These are phyloP conservation scores for Gossypium rotundifolium DNA, from an alignment of 345 rosid species.

Conservation along the genomic window DNA sequence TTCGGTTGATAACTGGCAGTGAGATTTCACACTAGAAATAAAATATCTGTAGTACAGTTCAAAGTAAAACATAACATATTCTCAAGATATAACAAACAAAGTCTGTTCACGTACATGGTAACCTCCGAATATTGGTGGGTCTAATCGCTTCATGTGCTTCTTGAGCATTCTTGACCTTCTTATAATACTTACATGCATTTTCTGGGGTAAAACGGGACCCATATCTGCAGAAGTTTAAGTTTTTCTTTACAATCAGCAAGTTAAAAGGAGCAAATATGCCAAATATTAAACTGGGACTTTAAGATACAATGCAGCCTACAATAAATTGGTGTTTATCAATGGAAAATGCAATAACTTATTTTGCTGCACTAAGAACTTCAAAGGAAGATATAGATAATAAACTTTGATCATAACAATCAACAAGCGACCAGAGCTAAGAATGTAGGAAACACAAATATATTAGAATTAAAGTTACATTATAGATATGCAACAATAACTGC, in stretches of 20 bases:
- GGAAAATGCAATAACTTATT: not conserved
- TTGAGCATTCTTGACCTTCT: conserved; percentile 95
- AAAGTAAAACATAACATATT: conserved; percentile 1
- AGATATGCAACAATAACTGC: not conserved
- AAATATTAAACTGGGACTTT: not conserved
- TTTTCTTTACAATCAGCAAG: conserved; percentile 6
- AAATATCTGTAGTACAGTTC: conserved; percentile 7
- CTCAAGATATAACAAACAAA: not conserved
- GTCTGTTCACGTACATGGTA: conserved; percentile 54
- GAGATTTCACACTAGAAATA: not conserved
- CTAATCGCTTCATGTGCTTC: conserved; percentile 99
- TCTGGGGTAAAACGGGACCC: conserved; percentile 56
- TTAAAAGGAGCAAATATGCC: not conserved
- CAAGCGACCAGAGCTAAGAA: not conserved
- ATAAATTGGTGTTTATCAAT: not conserved
- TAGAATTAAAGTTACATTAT: not conserved
- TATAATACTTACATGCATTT: conserved; percentile 69
- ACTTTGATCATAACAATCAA: not conserved
- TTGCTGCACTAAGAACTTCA: not conserved
- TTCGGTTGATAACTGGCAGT: conserved; percentile 4
- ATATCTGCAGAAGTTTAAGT: conserved; percentile 46
- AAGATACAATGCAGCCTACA: not conserved
- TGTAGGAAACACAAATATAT: not conserved
- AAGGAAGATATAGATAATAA: conserved; percentile 10
- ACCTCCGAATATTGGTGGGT: conserved; percentile 73